Evolutionary conservation across 495 filamentous ascomycete species (phyloP).

Genomic region (Terfezia boudieri): DNA sequence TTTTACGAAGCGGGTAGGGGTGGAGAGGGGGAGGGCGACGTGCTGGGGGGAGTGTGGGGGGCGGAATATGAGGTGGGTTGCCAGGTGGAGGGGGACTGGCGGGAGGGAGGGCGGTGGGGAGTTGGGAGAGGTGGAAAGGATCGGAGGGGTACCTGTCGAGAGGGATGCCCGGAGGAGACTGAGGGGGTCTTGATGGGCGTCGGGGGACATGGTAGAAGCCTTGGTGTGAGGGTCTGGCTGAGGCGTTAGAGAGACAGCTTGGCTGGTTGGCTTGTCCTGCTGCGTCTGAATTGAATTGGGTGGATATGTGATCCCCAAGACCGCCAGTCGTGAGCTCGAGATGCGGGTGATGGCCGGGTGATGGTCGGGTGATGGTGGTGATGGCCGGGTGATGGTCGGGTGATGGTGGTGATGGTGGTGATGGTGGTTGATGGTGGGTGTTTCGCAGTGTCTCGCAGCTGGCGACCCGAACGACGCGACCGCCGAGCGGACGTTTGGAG

Average conservation of each 20-base stretch:
- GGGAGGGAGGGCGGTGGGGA: slow-evolving; percentile 19
- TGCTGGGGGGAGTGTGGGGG: slow-evolving; percentile 9
- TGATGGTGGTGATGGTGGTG: no score
- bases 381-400: no score
- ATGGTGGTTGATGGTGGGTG: no score
- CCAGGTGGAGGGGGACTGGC: slow-evolving; percentile 40
- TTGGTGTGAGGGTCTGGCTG: background rate
- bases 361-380: no score
- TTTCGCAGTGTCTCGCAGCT: no score
- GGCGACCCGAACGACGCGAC: no score
- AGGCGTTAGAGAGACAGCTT: background rate
- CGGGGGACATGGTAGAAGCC: background rate
- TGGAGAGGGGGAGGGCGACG: slow-evolving; percentile 42
- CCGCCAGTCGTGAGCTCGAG: no score
- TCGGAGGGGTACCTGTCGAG: slow-evolving; percentile 4
- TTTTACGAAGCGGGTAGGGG: slow-evolving; percentile 64
- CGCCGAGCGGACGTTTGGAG: no score
- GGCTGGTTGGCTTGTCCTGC: no score
- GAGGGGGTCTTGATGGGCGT: slow-evolving; percentile 8
- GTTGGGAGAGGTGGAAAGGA: slow-evolving; percentile 8
- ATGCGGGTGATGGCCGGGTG: no score
- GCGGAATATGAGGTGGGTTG: slow-evolving; percentile 59
- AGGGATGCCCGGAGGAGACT: slow-evolving; percentile 16
- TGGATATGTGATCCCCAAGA: no score
- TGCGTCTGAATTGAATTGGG: no score